A percentile compares a stretch with the other conserved stretches of the same genome.
Evolutionary conservation across 176 grass and related monocot genomes (phyloP).

Genomic region (Juncus effusus): DNA sequence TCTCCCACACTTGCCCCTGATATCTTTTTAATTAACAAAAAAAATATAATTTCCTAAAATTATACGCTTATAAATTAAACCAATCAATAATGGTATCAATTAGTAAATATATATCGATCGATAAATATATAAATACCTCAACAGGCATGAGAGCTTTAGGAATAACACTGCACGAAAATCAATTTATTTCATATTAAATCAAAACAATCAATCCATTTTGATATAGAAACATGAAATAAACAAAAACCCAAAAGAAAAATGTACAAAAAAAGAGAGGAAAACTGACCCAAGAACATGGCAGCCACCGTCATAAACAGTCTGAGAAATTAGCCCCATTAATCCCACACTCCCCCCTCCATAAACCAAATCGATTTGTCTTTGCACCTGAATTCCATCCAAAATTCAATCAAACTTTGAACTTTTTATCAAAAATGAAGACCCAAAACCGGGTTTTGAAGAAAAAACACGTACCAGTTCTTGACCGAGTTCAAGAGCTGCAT

Average conservation of each 20-base stretch:
- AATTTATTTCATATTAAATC: constrained; percentile 23
- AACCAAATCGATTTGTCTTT: constrained; percentile 70
- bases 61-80: neutral
- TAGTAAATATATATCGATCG: constrained; percentile 12
- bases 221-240: constrained; percentile 6
- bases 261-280: neutral
- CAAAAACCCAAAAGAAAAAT: neutral
- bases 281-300: constrained; percentile 75
- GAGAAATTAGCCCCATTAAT: constrained; percentile 92
- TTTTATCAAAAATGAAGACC: neutral
- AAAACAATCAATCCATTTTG: neutral
- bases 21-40: constrained; percentile 44
- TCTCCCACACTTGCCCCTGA: constrained; percentile 81
- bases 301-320: constrained; percentile 74
- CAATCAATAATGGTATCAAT: neutral
- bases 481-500: constrained; percentile 85
- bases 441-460: neutral
- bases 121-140: constrained; percentile 47
- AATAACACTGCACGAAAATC: constrained; percentile 64
- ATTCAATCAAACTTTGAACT: neutral
- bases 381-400: constrained; percentile 46
- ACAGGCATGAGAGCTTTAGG: constrained; percentile 86
- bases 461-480: constrained; percentile 59
- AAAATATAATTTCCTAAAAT: neutral
- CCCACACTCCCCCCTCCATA: constrained; percentile 96